Evolutionary conservation across 2,329 filamentous ascomycete species (phyloP), one percentile per base, ranked within the genome.

Genomic region (Lasiodiplodia sp.): DNA sequence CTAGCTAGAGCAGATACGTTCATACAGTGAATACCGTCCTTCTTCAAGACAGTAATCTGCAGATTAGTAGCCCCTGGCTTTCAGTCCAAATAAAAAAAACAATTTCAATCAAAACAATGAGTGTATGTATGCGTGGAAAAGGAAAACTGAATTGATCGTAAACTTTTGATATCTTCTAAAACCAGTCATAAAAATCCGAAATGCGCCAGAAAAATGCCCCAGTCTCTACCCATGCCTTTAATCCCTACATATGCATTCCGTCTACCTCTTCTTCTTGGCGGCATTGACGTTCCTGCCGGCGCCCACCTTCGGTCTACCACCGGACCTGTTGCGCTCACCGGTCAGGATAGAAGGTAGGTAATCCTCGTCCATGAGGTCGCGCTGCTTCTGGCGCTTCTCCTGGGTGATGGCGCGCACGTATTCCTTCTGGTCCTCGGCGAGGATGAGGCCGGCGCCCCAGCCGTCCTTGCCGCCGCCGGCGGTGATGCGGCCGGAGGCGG

Each of bases 341-440:
- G 89, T 96, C 76, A 99, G 77, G 58, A 99, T 92, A 40, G 88
- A 86, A 0, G 96, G 96, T 71, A 98, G 81, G 78, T 94, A 97
- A 80, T 99, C 95, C 77, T 96, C 91, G 77, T 98, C 95, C 95
- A 98, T 96, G 68, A 97, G 82, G 80, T 97, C 93, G 76, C 88
- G 90, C 78, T 92, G 88, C 76, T 90, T 90, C 66, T 83, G 84
- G 74, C 91, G 88, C 74, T 86, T 87, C 77, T 91, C 87, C 73
- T 90, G 86, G 3, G 86, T 86, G 18, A 87, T 79, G 66, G 90
- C 90, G 71, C 87, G 84, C 52, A 87, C 79, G 79, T 92, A 98
- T 83, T 99, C 96, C 83, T 97, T 97, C 84, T 99, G 96, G 78
- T 99, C 96, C 81, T 97, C 95, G 0, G 94, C 90, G 11, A 99